Evolutionary conservation across 805 yeast genomes (phyloP), one percentile per base, ranked within the genome.

Genomic region (Metschnikowia picachoensis): DNA sequence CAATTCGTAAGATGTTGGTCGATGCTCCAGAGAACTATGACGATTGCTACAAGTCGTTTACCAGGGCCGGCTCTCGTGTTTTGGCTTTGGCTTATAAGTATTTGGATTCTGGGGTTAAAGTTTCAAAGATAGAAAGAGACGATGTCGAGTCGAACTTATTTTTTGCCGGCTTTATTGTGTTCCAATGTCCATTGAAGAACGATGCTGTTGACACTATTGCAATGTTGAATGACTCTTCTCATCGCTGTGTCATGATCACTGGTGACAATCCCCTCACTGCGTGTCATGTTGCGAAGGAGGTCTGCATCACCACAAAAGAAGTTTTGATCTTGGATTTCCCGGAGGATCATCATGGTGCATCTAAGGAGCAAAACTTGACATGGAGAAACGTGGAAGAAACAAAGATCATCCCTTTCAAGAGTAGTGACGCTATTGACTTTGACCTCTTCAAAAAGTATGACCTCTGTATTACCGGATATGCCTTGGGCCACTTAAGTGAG

Each of bases 251-350:
- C 36, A 94, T 94, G 99, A 94, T 94, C 57, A 94, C 99, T 40
- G 99, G 99, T 76, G 99, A 94, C 69, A 94, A 92, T 67, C 97
- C 99, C 34, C 79, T 94, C 62, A 94, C 99, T 55, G 99, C 99
- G 30, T 94, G 94, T 50, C 97, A 92, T 64, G 99, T 94, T 57
- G 98, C 98, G 17, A 83, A 83, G 58, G 96, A 89, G 67, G 98
- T 94, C 49, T 85, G 75, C 15, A 94, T 94, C 60, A 85, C 90
- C 49, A 86, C 85, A 41, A 83, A 89, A 56, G 89, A 85, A 43
- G 87, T 87, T 33, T 74, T 94, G 59, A 89, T 94, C 57, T 74
- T 94, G 58, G 99, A 92, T 68, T 80, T 82, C 17, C 89, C 92
- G 32, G 94, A 85, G 60, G 83, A 79, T 15, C 82, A 80, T 53